Percentiles rank a stretch among this genome's conserved stretches.
Conservation (phyloP, 371 early-diverging fungal genomes). For the Gilbertella persicaria region DNA sequence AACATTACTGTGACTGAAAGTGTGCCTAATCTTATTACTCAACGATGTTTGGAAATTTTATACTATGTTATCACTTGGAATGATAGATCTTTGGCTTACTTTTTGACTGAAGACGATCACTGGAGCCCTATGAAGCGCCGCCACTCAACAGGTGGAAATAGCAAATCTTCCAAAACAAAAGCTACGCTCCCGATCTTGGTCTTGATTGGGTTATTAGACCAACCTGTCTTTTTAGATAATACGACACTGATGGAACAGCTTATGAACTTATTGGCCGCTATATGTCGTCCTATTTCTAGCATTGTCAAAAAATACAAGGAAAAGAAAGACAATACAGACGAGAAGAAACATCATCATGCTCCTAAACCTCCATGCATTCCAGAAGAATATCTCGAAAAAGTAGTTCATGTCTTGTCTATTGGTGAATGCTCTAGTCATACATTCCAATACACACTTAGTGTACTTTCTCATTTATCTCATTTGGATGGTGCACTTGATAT, state of each 20-base stretch:
- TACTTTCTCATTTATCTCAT: conserved; percentile 83
- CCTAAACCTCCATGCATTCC: conserved; percentile 72
- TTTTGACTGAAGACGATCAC: conserved; percentile 74
- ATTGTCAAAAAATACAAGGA: conserved; percentile 36
- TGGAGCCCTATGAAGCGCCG: conserved; percentile 13
- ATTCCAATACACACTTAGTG: conserved; percentile 88
- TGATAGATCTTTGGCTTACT: conserved; percentile 64
- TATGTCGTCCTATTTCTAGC: conserved; percentile 59
- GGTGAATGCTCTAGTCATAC: conserved; percentile 93
- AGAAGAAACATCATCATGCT: not conserved
- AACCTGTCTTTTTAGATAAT: conserved; percentile 69
- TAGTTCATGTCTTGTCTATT: conserved; percentile 85
- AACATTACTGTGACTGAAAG: conserved; percentile 29
- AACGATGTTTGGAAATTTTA: conserved; percentile 85
- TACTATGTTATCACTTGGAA: conserved; percentile 73
- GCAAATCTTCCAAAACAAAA: conserved; percentile 21
- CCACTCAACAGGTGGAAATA: conserved; percentile 2
- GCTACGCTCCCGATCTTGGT: conserved; percentile 66
- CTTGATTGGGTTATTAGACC: conserved; percentile 74
- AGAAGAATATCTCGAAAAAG: conserved; percentile 65
- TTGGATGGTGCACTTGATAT: conserved; percentile 71
- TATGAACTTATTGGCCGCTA: conserved; percentile 73
- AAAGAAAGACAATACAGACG: conserved; percentile 13
- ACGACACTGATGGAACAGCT: conserved; percentile 78
- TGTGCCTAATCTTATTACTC: conserved; percentile 82